These are phyloP conservation scores for Fusarium sp. DNA, from an alignment of 2,329 filamentous ascomycete species.

Conservation along the genomic window DNA sequence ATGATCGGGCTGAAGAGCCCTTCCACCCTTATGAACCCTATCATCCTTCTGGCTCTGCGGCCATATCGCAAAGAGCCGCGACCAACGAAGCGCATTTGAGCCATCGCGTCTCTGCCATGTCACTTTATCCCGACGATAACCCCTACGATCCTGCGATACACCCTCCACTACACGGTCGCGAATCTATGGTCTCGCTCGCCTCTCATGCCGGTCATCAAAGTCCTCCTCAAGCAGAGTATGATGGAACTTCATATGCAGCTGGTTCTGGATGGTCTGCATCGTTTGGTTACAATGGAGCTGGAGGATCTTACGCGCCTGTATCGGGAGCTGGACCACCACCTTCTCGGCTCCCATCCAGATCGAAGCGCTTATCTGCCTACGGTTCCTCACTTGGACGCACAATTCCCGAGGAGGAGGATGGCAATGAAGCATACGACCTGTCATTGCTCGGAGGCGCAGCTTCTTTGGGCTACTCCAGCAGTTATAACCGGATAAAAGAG, in stretches of 20 bases:
- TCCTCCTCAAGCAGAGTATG: conserved; percentile 29
- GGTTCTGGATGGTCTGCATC: conserved; percentile 45
- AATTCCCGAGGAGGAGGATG: conserved; percentile 48
- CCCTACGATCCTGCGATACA: conserved; percentile 43
- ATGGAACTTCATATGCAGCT: conserved; percentile 36
- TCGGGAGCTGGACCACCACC: conserved; percentile 32
- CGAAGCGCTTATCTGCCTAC: conserved; percentile 43
- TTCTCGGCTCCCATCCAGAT: conserved; percentile 40
- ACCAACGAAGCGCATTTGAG: conserved; percentile 40
- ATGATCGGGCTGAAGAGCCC: conserved; percentile 47
- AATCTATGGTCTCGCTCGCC: conserved; percentile 56
- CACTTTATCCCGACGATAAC: conserved; percentile 47
- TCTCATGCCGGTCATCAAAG: conserved; percentile 44
- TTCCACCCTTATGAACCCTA: conserved; percentile 38
- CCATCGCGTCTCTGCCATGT: conserved; percentile 51
- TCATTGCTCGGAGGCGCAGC: conserved; percentile 56
- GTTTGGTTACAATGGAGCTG: conserved; percentile 45
- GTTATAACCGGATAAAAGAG: conserved; percentile 48
- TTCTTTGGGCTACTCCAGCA: conserved; percentile 52
- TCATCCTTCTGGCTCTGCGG: conserved; percentile 12
- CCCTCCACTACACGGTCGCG: conserved; percentile 49
- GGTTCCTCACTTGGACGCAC: conserved; percentile 40
- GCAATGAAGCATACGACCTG: conserved; percentile 58
- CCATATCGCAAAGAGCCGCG: conserved; percentile 13
- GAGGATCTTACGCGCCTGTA: conserved; percentile 47